phyloP scores from a whole-genome alignment of 768 basidiomycete genomes.

The Plicaturopsis crispa region DNA sequence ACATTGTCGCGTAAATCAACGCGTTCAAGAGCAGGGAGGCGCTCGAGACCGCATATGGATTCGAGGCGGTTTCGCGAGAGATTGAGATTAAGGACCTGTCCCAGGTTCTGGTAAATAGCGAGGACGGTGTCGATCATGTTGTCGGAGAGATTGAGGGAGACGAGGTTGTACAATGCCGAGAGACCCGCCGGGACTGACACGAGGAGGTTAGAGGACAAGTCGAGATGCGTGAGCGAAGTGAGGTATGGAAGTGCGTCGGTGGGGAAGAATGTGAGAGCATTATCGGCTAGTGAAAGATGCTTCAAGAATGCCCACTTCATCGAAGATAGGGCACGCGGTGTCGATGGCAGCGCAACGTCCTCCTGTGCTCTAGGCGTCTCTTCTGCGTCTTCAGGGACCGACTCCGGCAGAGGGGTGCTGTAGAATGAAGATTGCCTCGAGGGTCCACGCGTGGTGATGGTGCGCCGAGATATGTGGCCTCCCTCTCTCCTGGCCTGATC shows the following conservation, averaged over 20 bases:
- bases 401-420: slow-evolving; percentile 43
- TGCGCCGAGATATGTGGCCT: slow-evolving; percentile 30
- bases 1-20: slow-evolving; percentile 78
- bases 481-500: slow-evolving; percentile 63
- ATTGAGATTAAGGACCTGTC: slow-evolving; percentile 71
- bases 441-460: no score
- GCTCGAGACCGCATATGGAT: slow-evolving; percentile 91
- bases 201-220: slow-evolving; percentile 87
- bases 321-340: slow-evolving; percentile 45
- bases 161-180: slow-evolving; percentile 65
- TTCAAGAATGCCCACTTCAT: slow-evolving; percentile 72
- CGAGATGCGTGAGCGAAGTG: slow-evolving; percentile 71
- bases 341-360: not conserved
- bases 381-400: slow-evolving; percentile 47
- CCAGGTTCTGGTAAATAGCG: slow-evolving; percentile 77
- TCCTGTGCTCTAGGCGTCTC: slow-evolving; percentile 6
- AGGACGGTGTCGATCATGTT: slow-evolving; percentile 98
- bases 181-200: slow-evolving; percentile 81
- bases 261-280: slow-evolving; percentile 77
- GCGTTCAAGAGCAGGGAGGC: slow-evolving; percentile 76
- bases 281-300: slow-evolving; percentile 72
- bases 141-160: slow-evolving; percentile 90
- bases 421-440: slow-evolving; percentile 39
- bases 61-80: slow-evolving; percentile 84
- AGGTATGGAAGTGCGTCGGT: slow-evolving; percentile 57